A percentile compares a stretch with the other conserved stretches of the same genome.
phyloP scores from a whole-genome alignment of 2,329 filamentous ascomycete genomes.

The Diaporthe vexans region DNA sequence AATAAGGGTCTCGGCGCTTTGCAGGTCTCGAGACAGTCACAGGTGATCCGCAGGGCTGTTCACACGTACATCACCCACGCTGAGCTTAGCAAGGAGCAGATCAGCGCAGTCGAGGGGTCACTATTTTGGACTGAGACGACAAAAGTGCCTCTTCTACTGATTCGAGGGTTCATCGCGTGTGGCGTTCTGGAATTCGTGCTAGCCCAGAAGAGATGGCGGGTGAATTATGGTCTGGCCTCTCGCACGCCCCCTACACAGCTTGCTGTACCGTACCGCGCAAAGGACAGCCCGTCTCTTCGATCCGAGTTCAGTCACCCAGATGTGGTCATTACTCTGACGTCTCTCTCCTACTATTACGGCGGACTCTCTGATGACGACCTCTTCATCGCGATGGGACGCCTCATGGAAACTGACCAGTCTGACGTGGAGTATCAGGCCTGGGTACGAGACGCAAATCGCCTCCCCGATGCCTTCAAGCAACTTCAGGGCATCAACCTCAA shows the following conservation, averaged over 20 bases:
- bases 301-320: conserved; percentile 76
- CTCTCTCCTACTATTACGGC: conserved; percentile 67
- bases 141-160: conserved; percentile 57
- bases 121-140: conserved; percentile 54
- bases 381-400: conserved; percentile 58
- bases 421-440: conserved; percentile 65
- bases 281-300: conserved; percentile 67
- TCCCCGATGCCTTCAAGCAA: conserved; percentile 55
- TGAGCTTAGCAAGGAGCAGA: conserved; percentile 48
- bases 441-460: conserved; percentile 52
- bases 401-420: conserved; percentile 66
- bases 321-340: conserved; percentile 68
- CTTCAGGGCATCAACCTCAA: conserved; percentile 70
- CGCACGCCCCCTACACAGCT: conserved; percentile 60
- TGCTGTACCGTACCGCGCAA: conserved; percentile 72
- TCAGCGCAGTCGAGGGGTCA: conserved; percentile 52
- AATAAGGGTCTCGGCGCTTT: conserved; percentile 6
- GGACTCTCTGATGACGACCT: conserved; percentile 68
- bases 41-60: background rate
- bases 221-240: conserved; percentile 72
- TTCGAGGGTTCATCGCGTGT: conserved; percentile 69
- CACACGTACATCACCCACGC: conserved; percentile 59
- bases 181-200: conserved; percentile 69
- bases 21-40: conserved; percentile 1
- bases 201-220: conserved; percentile 71